Evolutionary conservation across 495 filamentous ascomycete species (phyloP).

Genomic region (Extremus antarcticus): DNA sequence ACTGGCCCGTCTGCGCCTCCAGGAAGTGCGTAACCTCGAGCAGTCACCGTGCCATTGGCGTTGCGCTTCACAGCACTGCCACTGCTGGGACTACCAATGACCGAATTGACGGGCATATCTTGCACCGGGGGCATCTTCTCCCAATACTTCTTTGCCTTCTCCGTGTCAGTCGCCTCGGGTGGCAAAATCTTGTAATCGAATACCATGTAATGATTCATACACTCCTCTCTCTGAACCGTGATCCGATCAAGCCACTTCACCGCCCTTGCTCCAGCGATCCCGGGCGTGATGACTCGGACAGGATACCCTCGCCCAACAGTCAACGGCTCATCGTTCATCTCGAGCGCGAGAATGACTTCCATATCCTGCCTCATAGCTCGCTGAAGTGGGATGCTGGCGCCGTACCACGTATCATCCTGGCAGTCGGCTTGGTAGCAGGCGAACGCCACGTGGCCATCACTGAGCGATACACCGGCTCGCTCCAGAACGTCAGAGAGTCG

Average conservation of each 20-base stretch:
- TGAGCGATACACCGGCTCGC: slow-evolving; percentile 26
- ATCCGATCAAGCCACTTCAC: slow-evolving; percentile 35
- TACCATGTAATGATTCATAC: slow-evolving; percentile 29
- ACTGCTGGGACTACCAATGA: slow-evolving; percentile 39
- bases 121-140: slow-evolving; percentile 22
- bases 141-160: slow-evolving; percentile 40
- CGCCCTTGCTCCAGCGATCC: slow-evolving; percentile 29
- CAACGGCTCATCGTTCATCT: slow-evolving; percentile 31
- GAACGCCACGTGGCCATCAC: slow-evolving; percentile 41
- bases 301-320: slow-evolving; percentile 28
- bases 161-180: slow-evolving; percentile 23
- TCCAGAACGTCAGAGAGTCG: slow-evolving; percentile 43
- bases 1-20: slow-evolving; percentile 44
- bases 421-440: slow-evolving; percentile 39
- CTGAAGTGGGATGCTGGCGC: slow-evolving; percentile 39
- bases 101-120: slow-evolving; percentile 39
- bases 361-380: slow-evolving; percentile 37
- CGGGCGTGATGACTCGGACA: slow-evolving; percentile 30
- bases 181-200: slow-evolving; percentile 34
- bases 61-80: slow-evolving; percentile 30
- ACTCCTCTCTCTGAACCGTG: slow-evolving; percentile 25
- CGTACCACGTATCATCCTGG: slow-evolving; percentile 49
- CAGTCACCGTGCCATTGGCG: slow-evolving; percentile 33
- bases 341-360: slow-evolving; percentile 45
- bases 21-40: slow-evolving; percentile 49